Base-by-base conservation (phyloP, 192 early-diverging fungal genomes). In the Diversispora epigaea region DNA sequence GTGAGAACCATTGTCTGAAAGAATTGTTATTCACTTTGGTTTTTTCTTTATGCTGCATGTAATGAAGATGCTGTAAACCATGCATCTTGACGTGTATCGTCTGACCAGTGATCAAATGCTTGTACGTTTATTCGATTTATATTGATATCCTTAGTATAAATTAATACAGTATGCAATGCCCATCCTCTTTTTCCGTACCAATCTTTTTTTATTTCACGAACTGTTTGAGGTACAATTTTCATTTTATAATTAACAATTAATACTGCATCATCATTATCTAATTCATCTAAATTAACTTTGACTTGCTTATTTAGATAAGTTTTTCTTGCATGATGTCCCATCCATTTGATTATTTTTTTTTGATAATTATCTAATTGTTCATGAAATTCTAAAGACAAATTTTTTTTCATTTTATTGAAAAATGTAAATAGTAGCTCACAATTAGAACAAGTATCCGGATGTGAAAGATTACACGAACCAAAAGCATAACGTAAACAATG, bases 201-300 rank as follows among this genome's bases (percentile, higher is more conserved):
- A 10, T 47, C 32, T 25, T 7, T 12, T n/a, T 68, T 68, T 32
- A 25, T 68, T 32, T 49, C 12, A 15, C 15, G 8, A 15, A n/a
- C 17, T 46, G 44, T 22, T 21, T 67, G 3, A 46, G 14, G 32
- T 3, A 64, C 3, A 43, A 64, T 64, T 32, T 41, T 11, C 39
- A 64, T 64, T 32, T 67, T 67, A 46, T 47, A 67, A 12, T 67
- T 1, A 21, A 67, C 19, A 47, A 67, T 67, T 47, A 46, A 6
- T 6, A 47, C 8, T 1, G 65, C 19, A 47, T 2, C 19, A 47
- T 67, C n/a, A 21, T 10, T 12, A n/a, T 54, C 49, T 15, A 68
- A 0, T 12, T 21, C 17, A 0, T 49, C 6, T 10, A 68, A 12
- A 52, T 6, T 47, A 8, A 12, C 9, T 49, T 49, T 12, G 6